Percentiles rank a stretch among this genome's conserved stretches.
These are phyloP conservation scores for Trypanosoma lewisi DNA, from an alignment of 208 protist genomes.

Conservation along the genomic window DNA sequence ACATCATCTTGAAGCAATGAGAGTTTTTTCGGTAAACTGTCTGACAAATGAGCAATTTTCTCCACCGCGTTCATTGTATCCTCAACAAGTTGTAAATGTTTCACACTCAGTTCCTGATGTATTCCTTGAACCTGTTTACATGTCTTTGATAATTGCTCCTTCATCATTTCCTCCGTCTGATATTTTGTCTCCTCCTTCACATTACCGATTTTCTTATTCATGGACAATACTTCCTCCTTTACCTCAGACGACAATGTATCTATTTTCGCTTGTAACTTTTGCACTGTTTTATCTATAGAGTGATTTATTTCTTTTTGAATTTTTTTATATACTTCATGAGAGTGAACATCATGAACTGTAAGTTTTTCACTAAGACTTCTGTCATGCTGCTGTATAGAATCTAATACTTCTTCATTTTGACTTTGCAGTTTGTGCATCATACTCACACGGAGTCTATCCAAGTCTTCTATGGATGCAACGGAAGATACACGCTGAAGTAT, in stretches of 20 bases:
- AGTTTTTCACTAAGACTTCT: background rate
- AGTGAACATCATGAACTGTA: too few relatives aligned
- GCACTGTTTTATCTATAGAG: too few relatives aligned
- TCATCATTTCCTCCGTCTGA: slow-evolving; percentile 5
- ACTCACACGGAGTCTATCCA: background rate
- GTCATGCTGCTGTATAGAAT: background rate
- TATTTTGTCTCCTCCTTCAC: background rate
- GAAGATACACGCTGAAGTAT: slow-evolving; percentile 6
- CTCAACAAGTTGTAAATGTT: slow-evolving; percentile 16
- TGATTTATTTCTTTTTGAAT: too few relatives aligned
- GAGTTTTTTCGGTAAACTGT: slow-evolving; percentile 12
- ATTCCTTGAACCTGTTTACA: slow-evolving; percentile 11
- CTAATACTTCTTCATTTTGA: background rate
- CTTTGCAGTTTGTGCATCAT: background rate
- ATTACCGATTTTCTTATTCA: background rate
- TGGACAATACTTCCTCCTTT: background rate
- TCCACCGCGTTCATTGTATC: slow-evolving; percentile 18
- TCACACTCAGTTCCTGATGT: slow-evolving; percentile 8
- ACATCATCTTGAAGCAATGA: slow-evolving; percentile 21
- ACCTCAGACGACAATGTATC: slow-evolving; percentile 1
- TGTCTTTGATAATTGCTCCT: background rate
- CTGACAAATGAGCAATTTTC: slow-evolving; percentile 12
- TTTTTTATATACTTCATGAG: too few relatives aligned
- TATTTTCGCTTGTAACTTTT: background rate
- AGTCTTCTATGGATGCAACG: background rate